Percentiles rank a stretch among this genome's conserved stretches.
Evolutionary conservation across 306 rosid species (phyloP).

Genomic region (Vigna hirtella): DNA sequence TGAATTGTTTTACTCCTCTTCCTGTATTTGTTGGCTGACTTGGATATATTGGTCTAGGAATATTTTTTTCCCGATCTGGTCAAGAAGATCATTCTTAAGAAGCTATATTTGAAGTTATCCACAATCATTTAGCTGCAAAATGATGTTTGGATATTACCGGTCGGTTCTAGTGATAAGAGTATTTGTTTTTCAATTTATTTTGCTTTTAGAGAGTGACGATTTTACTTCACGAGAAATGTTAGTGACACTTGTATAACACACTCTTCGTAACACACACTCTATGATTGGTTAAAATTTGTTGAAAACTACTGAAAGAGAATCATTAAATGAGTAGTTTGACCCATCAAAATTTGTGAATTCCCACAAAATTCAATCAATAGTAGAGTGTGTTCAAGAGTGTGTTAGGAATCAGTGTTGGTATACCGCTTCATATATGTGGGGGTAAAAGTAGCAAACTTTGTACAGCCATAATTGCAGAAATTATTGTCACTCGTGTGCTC

Average conservation of each 20-base stretch:
- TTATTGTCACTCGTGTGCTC: conserved; percentile 9
- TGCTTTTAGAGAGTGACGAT: conserved; percentile 22
- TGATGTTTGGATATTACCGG: conserved; percentile 27
- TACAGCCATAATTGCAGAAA: conserved; percentile 39
- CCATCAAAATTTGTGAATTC: too few species aligned
- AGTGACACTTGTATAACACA: too few species aligned
- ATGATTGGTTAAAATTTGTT: too few species aligned
- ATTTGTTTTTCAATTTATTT: conserved; percentile 25
- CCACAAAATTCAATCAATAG: too few species aligned
- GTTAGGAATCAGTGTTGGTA: too few species aligned
- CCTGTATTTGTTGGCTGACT: conserved; percentile 38
- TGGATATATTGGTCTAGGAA: conserved; percentile 31
- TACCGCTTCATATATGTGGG: neutral
- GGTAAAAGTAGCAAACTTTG: conserved; percentile 2
- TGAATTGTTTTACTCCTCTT: conserved; percentile 38
- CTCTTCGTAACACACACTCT: too few species aligned
- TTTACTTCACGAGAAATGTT: neutral
- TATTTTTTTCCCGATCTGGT: conserved; percentile 28
- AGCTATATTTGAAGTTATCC: conserved; percentile 28
- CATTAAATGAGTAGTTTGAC: too few species aligned
- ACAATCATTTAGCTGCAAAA: conserved; percentile 26
- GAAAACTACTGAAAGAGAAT: too few species aligned
- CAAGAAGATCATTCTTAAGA: conserved; percentile 20
- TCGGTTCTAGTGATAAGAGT: conserved; percentile 34
- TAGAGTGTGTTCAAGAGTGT: too few species aligned